phyloP scores from a whole-genome alignment of 23 red algal species.

The Pyropia yezoensis region DNA sequence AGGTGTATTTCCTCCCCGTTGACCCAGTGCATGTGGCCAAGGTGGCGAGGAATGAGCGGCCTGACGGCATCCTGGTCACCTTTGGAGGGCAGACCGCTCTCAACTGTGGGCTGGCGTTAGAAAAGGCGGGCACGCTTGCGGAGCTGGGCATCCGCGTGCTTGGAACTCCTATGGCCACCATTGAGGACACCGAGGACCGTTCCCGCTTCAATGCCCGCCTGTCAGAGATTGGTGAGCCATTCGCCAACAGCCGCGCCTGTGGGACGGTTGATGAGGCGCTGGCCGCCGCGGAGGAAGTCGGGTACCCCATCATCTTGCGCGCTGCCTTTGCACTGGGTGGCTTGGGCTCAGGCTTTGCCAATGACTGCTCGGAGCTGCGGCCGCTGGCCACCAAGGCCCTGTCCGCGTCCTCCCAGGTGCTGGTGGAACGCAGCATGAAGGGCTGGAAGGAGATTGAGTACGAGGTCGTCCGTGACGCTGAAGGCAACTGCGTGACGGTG shows the following conservation, averaged over 20 bases:
- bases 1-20: constrained; percentile 97
- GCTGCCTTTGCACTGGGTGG: constrained; percentile 96
- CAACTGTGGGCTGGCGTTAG: constrained; percentile 87
- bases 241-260: constrained; percentile 60
- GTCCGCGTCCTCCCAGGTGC: constrained; percentile 73
- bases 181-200: constrained; percentile 97
- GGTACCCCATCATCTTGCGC: constrained; percentile 91
- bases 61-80: constrained; percentile 83
- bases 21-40: constrained; percentile 82
- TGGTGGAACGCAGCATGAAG: constrained; percentile 92
- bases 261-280: constrained; percentile 56
- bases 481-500: constrained; percentile 97
- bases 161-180: constrained; percentile 85
- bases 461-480: constrained; percentile 95
- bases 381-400: constrained; percentile 73
- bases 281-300: constrained; percentile 74
- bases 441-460: constrained; percentile 99
- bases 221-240: constrained; percentile 85
- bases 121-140: constrained; percentile 55
- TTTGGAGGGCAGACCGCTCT: constrained; percentile 97
- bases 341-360: constrained; percentile 95
- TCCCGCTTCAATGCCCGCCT: constrained; percentile 85
- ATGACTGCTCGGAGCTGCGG: constrained; percentile 60
- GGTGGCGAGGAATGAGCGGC: constrained; percentile 84
- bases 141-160: constrained; percentile 65